Base-by-base conservation (phyloP, 768 basidiomycete genomes). In the Pleurotus djamor region DNA sequence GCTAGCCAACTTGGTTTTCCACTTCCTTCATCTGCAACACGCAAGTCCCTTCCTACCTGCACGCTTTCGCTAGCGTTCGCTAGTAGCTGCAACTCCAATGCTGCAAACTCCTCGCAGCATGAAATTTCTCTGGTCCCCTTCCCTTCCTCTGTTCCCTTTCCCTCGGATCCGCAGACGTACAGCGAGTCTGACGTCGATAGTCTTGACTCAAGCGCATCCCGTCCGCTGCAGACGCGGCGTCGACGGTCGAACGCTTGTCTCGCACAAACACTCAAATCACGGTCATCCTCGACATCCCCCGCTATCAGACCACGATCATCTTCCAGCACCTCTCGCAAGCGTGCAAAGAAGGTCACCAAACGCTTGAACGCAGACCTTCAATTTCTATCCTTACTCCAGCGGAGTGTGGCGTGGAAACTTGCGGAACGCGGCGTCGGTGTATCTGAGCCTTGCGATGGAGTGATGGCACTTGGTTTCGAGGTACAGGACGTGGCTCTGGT, bases 401-500 rank as follows among this genome's bases (percentile, higher is more conserved):
- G 61, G 32, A 62, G 57, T 37, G 58, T 62, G 13, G 51, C 61
- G 44, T 59, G 37, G 51, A 50, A 45, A 9, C 58, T 62, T 4
- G 55, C 54, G 35, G 43, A 41, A 33, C 43, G 32, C 32, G 52
- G 51, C 36, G 8, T 49, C 32, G 44, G 34, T 12, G 35, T 13
- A 44, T 6, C 37, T 38, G 17, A 43, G 8, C 7, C 21, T 47
- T 34, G 13, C 3, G 52, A n/a, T 56, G 52, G 28, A 47, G 34
- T 16, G 17, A 48, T 60, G 32, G 35, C 14, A 12, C 48, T 38
- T 3, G 60, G 50, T 10, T 58, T 61, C 43, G 61, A 62, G 34
- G 61, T 58, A 43, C 61, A 62, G 52, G 61, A 62, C 35, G 41
- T 52, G 21, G 43, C 48, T 16, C 57, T 62, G 41, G 58, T 62